Base-by-base conservation (phyloP, 768 basidiomycete species). In the Suillus tomentosus region DNA sequence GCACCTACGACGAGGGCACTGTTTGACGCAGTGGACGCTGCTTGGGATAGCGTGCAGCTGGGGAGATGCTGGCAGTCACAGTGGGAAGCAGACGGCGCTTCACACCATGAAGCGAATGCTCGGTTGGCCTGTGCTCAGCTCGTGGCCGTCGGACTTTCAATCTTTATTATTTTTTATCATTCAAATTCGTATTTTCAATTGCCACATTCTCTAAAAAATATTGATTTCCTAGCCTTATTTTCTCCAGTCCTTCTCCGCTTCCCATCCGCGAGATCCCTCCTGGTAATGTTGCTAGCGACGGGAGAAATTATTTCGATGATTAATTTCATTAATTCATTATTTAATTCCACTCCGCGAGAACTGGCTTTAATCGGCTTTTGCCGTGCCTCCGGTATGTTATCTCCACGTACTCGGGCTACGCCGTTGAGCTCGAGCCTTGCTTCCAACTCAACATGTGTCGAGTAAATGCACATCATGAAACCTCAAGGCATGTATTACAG, bases 41-140 rank as follows among this genome's bases (percentile, higher is more conserved):
- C 67, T 56, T 70, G 74, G 74, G 76, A 65, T 64, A 45, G 63
- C 64, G 53, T 62, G 53, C 66, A 70, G 65, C 74, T 72, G 76
- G 68, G 76, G 73, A 72, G 73, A 80, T 79, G 75, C 79, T 80
- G 82, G 81, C 84, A 82, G 85, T 82, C 82, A 84, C 82, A 80
- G 82, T 79, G 82, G 83, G 81, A 79, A 80, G 80, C 79, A 76
- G 76, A 70, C 75, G 77, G 77, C 79, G 79, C 79, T 77, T 75
- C 75, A 77, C 72, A 69, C 74, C 73, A 53, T 73, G 74, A 74
- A 76, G 57, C 57, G 57, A 58, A 58, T 58, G 57, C 57, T 58
- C 56, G 56, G 56, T 54, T 57, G 56, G 56, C 56, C 57, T 58
- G 57, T 58, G 40, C 57, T 58, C 14, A 58, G 57, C 57, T 58